Evolutionary conservation across 208 protist species (phyloP).

Genomic region (Wallacemonas sp.): DNA sequence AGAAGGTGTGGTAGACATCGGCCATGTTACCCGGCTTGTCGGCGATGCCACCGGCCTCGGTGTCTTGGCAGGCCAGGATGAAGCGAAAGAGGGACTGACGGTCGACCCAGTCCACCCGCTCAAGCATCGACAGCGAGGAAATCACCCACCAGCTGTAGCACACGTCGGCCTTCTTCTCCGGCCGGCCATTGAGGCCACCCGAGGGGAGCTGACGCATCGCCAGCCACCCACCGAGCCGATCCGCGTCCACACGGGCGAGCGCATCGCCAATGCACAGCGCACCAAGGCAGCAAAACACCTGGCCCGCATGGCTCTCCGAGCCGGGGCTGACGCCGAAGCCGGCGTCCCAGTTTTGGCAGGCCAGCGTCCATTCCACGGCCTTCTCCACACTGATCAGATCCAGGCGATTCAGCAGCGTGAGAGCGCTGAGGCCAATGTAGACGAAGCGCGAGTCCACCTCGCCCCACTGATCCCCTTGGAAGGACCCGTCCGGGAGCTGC

Average conservation of each 20-base stretch:
- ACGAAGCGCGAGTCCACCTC: constrained; percentile 99
- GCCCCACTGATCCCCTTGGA: constrained; percentile 98
- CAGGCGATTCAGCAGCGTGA: constrained; percentile 91
- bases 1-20: constrained; percentile 99
- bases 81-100: constrained; percentile 89
- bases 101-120: constrained; percentile 96
- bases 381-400: constrained; percentile 85
- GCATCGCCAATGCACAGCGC: constrained; percentile 94
- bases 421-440: constrained; percentile 96
- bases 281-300: constrained; percentile 98
- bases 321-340: constrained; percentile 96
- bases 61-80: constrained; percentile 97
- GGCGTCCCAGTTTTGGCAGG: constrained; percentile 99
- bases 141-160: constrained; percentile 99
- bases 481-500: constrained; percentile 98
- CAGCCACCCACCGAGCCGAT: constrained; percentile 97
- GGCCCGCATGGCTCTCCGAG: constrained; percentile 97
- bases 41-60: constrained; percentile 96
- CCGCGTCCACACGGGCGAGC: constrained; percentile 89
- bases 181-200: constrained; percentile 99
- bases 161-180: constrained; percentile 99
- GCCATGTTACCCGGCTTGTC: constrained; percentile 97
- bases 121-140: constrained; percentile 94
- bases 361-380: constrained; percentile 90
- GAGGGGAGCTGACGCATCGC: constrained; percentile 97